These are phyloP conservation scores for Amanita rimosa DNA, from an alignment of 768 basidiomycete species.

Conservation along the genomic window DNA sequence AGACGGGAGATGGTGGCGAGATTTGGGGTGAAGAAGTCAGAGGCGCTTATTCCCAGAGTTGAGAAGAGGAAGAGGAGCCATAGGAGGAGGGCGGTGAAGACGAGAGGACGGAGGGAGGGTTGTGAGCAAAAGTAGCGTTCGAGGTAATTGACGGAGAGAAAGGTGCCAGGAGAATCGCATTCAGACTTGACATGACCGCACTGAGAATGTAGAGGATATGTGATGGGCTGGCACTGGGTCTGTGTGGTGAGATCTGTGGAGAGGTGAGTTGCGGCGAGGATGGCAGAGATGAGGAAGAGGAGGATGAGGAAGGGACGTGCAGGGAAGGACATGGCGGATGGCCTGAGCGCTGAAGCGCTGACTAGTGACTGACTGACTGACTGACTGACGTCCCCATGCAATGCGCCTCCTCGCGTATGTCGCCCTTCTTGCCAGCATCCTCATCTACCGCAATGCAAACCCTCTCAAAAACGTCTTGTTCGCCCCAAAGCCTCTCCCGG, in stretches of 20 bases:
- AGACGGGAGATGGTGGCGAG: slow-evolving; percentile 80
- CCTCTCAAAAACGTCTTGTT: slow-evolving; percentile 31
- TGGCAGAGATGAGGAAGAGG: slow-evolving; percentile 41
- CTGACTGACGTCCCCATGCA: no score
- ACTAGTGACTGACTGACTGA: no score
- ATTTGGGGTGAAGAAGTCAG: slow-evolving; percentile 97
- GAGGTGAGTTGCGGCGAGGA: slow-evolving; percentile 22
- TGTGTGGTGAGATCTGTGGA: slow-evolving; percentile 3
- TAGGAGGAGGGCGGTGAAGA: slow-evolving; percentile 52
- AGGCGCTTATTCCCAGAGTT: slow-evolving; percentile 87
- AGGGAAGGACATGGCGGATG: slow-evolving; percentile 36
- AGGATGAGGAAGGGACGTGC: slow-evolving; percentile 41
- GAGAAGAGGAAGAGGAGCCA: slow-evolving; percentile 94
- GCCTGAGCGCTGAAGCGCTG: no score
- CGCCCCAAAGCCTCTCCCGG: slow-evolving; percentile 30
- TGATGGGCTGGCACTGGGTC: slow-evolving; percentile 54
- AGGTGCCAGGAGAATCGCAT: slow-evolving; percentile 51
- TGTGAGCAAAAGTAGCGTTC: slow-evolving; percentile 61
- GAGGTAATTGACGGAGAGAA: slow-evolving; percentile 64
- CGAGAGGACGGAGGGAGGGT: slow-evolving; percentile 38
- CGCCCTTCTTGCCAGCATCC: slow-evolving; percentile 17
- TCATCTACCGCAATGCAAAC: slow-evolving; percentile 33
- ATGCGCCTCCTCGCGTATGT: neutral
- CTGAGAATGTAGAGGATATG: slow-evolving; percentile 41
- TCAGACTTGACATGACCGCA: slow-evolving; percentile 48